Conservation (phyloP, 805 yeast species). For the Diddensiella santjacobensis region DNA sequence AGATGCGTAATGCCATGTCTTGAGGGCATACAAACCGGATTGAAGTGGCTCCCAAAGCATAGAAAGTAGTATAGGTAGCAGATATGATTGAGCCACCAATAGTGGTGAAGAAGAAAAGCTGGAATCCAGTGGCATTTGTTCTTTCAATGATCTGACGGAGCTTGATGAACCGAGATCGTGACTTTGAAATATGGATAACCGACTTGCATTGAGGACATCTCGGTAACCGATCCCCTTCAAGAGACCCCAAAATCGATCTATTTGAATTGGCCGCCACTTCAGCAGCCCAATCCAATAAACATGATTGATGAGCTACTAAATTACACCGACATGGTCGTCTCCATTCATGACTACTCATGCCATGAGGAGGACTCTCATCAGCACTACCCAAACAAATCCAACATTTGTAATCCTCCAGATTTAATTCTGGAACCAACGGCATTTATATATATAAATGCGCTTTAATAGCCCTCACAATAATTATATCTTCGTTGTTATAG, state of each 20-base stretch:
- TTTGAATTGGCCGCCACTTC: constrained; percentile 26
- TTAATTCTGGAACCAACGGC: constrained; percentile 1
- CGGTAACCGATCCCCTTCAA: constrained; percentile 14
- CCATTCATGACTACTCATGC: constrained; percentile 39
- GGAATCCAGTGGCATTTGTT: constrained; percentile 14
- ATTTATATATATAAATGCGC: too few species aligned
- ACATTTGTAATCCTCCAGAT: constrained; percentile 34
- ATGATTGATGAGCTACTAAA: constrained; percentile 43
- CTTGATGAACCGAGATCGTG: constrained; percentile 17
- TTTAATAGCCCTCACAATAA: too few species aligned
- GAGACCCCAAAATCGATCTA: constrained; percentile 8
- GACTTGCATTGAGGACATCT: constrained; percentile 35
- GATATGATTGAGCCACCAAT: constrained; percentile 18
- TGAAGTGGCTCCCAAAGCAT: constrained; percentile 29
- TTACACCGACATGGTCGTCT: constrained; percentile 45
- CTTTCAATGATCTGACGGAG: constrained; percentile 21
- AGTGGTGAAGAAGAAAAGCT: constrained; percentile 17
- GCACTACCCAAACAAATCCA: constrained; percentile 37
- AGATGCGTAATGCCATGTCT: constrained; percentile 22
- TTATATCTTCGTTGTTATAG: too few species aligned
- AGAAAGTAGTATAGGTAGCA: constrained; percentile 25
- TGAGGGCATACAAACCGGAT: constrained; percentile 29
- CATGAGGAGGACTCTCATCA: constrained; percentile 32
- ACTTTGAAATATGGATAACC: constrained; percentile 22
- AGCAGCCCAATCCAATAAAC: constrained; percentile 42